Conservation (phyloP, 1,284 basidiomycete genomes). For the Malassezia pachydermatis region DNA sequence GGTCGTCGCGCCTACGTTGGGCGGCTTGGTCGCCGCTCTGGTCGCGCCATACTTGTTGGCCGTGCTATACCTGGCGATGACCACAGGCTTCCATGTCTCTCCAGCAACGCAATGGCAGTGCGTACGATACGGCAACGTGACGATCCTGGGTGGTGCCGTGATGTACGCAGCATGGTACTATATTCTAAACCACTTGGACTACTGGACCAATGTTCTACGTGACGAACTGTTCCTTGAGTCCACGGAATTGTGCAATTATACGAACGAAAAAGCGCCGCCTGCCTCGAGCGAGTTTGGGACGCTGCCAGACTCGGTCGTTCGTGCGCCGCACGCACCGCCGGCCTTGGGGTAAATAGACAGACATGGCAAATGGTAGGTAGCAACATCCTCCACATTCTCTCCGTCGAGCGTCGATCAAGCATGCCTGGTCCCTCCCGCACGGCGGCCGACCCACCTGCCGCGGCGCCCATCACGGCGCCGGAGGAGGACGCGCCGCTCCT, state of each 20-base stretch:
- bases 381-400: no score
- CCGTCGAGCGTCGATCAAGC: no score
- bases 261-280: not conserved
- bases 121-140: not conserved
- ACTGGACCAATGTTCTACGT: slow-evolving; percentile 35
- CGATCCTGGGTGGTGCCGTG: not conserved
- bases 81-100: not conserved
- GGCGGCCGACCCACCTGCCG: no score
- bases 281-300: not conserved
- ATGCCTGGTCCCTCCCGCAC: no score
- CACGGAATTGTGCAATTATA: slow-evolving; percentile 39
- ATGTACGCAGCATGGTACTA: not conserved
- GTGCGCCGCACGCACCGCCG: no score
- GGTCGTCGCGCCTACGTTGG: not conserved
- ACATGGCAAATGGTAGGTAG: no score
- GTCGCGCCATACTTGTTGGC: slow-evolving; percentile 1
- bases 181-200: slow-evolving; percentile 16
- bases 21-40: not conserved
- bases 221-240: slow-evolving; percentile 42
- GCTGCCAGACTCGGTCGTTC: not conserved
- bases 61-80: not conserved
- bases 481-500: no score
- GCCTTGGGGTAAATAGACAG: no score
- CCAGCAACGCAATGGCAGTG: not conserved
- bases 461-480: no score